Evolutionary conservation across 2,329 filamentous ascomycete species (phyloP).

Genomic region (Verticillium tricorpus): DNA sequence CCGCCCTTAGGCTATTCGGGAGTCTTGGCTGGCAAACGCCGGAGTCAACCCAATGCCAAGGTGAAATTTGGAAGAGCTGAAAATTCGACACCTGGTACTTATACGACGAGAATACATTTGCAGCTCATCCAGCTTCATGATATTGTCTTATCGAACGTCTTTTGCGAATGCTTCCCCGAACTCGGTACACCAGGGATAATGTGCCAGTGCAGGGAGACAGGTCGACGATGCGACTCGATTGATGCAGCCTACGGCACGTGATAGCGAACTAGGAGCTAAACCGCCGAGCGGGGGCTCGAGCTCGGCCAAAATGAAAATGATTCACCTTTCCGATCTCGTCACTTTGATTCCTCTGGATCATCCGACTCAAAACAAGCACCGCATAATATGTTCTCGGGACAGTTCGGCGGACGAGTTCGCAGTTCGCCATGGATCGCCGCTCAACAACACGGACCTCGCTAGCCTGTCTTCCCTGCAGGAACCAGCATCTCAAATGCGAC

Average conservation of each 20-base stretch:
- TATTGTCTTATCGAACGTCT: too few relatives aligned
- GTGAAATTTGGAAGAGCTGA: too few relatives aligned
- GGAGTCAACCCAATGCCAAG: too few relatives aligned
- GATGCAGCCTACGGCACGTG: too few relatives aligned
- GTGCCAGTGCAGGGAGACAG: too few relatives aligned
- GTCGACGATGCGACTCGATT: too few relatives aligned
- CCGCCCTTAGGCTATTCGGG: slow-evolving; percentile 1
- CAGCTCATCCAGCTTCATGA: too few relatives aligned
- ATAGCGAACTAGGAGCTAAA: not conserved
- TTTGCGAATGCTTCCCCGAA: too few relatives aligned
- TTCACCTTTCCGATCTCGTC: not conserved
- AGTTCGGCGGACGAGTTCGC: not conserved
- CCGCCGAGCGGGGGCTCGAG: not conserved
- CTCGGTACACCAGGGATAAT: too few relatives aligned
- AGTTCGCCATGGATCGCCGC: not conserved
- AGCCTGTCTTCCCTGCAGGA: slow-evolving; percentile 48
- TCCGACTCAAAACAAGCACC: not conserved
- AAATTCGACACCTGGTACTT: too few relatives aligned
- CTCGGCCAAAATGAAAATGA: not conserved
- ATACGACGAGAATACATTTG: too few relatives aligned
- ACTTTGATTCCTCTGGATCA: not conserved
- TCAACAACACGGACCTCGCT: slow-evolving; percentile 22
- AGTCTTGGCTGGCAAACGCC: not conserved
- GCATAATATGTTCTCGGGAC: not conserved
- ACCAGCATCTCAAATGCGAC: slow-evolving; percentile 49